Percentiles rank a stretch among this genome's conserved stretches.
These are phyloP conservation scores for Allodekkera sacchari DNA, from an alignment of 805 yeast genomes.

Conservation along the genomic window DNA sequence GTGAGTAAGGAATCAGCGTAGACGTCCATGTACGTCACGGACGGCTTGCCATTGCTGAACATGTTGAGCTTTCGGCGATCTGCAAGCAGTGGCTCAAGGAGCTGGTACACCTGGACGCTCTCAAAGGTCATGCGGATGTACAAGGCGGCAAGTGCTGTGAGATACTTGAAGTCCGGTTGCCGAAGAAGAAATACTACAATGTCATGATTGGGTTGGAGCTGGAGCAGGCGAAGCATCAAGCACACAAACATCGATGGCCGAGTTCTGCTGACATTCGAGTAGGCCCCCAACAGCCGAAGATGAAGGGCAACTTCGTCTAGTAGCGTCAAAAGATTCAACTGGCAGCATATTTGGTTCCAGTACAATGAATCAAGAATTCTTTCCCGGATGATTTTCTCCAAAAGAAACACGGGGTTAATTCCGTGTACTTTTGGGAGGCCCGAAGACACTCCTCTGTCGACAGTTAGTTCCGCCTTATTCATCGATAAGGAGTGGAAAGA, in stretches of 20 bases:
- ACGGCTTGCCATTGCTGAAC: slow-evolving; percentile 26
- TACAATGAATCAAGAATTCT: slow-evolving; percentile 47
- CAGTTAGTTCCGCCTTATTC: slow-evolving; percentile 10
- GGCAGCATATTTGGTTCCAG: slow-evolving; percentile 50
- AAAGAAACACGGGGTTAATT: slow-evolving; percentile 38
- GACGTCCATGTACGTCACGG: slow-evolving; percentile 60
- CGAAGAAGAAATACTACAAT: slow-evolving; percentile 44
- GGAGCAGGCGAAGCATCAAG: slow-evolving; percentile 66
- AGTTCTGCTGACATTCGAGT: slow-evolving; percentile 29
- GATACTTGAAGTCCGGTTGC: slow-evolving; percentile 70
- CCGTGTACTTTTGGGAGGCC: slow-evolving; percentile 29
- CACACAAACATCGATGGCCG: slow-evolving; percentile 71
- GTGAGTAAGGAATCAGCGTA: slow-evolving; percentile 54
- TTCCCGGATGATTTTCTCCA: slow-evolving; percentile 53
- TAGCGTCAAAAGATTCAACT: slow-evolving; percentile 32
- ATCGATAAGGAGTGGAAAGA: background rate
- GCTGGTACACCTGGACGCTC: slow-evolving; percentile 36
- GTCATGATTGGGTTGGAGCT: slow-evolving; percentile 59
- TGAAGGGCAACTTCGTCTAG: slow-evolving; percentile 34
- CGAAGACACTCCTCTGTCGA: slow-evolving; percentile 28
- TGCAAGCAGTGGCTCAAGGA: slow-evolving; percentile 45
- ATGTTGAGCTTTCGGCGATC: slow-evolving; percentile 67
- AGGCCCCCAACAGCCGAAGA: slow-evolving; percentile 41
- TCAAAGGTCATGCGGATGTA: slow-evolving; percentile 45
- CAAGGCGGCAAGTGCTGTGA: slow-evolving; percentile 60